Evolutionary conservation across 345 rosid genomes (phyloP), one percentile per base, ranked within the genome.

Genomic region (Eucalyptus victrix): DNA sequence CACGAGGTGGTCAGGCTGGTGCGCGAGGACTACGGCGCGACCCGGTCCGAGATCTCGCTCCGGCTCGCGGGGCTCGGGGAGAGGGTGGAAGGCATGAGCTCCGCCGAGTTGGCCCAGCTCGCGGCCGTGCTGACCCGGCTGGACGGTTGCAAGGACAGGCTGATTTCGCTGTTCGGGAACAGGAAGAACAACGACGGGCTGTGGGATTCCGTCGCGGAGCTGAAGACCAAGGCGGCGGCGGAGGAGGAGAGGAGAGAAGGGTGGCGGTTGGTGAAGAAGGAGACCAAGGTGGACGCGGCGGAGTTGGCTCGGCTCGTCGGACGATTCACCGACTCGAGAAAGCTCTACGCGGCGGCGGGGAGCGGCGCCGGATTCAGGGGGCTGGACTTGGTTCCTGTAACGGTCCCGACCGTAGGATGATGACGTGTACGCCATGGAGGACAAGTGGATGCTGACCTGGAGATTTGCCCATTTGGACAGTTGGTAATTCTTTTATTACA

Each of bases 1-100:
- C 89, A 89, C 87, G 91, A 90, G 53, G 90, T 88, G 81, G 87
- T 88, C 45, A 90, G 90, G 49, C 34, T 86, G 87, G 91, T 88
- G 65, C 30, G 90, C 49, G 89, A 90, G 37, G 91, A 90, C 62
- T 90, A 90, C 86, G 90, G 91, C 42, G 53, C 42, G 8, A 49
- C 51, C 40, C 87, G 89, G 42, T 32, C 45, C 21, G 91, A 90
- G 54, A 87, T 87, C 49, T 60, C 56, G 87, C 58, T 6, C 30
- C 86, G 89, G 19, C 19, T 88, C 18, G 87, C 30, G 23, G 87
- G 89, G 44, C 88, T 90, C 50, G 50, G 89, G 18, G 91, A 88
- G 65, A 87, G 90, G 50, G 30, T 86, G 67, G 83, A 32, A 34
- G 65, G 86, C 49, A 28, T 88, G 90, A 87, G 86, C 4, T 42